Conservation (phyloP, 768 basidiomycete species). For the Boletus reticuloceps region DNA sequence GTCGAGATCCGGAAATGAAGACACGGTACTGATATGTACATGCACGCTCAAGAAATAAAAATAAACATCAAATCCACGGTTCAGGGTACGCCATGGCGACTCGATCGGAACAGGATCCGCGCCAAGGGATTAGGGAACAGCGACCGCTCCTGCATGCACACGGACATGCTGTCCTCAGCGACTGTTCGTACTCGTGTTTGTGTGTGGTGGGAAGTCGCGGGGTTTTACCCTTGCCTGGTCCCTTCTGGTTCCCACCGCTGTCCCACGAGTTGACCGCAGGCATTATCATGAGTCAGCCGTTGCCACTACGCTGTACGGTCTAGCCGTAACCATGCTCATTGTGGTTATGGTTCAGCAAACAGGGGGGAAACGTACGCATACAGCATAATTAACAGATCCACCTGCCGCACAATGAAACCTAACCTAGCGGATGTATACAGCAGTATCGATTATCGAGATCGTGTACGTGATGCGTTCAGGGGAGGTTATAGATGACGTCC, state of each 20-base stretch:
- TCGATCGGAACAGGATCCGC: slow-evolving; percentile 18
- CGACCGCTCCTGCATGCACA: slow-evolving; percentile 7
- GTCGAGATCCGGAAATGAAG: slow-evolving; percentile 25
- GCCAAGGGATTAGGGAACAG: background rate
- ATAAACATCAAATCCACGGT: slow-evolving; percentile 3
- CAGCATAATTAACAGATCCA: slow-evolving; percentile 52
- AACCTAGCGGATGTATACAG: slow-evolving; percentile 54
- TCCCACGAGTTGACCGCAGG: too few species aligned
- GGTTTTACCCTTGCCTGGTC: slow-evolving; percentile 14
- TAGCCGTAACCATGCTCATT: slow-evolving; percentile 30
- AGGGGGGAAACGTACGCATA: slow-evolving; percentile 46
- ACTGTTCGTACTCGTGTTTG: slow-evolving; percentile 6
- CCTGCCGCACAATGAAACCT: slow-evolving; percentile 63
- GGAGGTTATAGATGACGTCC: slow-evolving; percentile 52
- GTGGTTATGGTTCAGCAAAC: slow-evolving; percentile 4
- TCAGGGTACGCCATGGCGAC: slow-evolving; percentile 5
- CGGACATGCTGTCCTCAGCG: slow-evolving; percentile 13
- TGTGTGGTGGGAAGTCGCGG: slow-evolving; percentile 21
- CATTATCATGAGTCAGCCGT: background rate
- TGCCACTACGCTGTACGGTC: slow-evolving; percentile 5
- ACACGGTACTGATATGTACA: background rate
- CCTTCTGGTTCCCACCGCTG: slow-evolving; percentile 6
- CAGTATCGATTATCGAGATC: slow-evolving; percentile 54
- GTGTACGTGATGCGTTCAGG: slow-evolving; percentile 53
- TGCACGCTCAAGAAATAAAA: background rate